phyloP scores from a whole-genome alignment of 345 rosid genomes.

The Trapa bicornis region DNA sequence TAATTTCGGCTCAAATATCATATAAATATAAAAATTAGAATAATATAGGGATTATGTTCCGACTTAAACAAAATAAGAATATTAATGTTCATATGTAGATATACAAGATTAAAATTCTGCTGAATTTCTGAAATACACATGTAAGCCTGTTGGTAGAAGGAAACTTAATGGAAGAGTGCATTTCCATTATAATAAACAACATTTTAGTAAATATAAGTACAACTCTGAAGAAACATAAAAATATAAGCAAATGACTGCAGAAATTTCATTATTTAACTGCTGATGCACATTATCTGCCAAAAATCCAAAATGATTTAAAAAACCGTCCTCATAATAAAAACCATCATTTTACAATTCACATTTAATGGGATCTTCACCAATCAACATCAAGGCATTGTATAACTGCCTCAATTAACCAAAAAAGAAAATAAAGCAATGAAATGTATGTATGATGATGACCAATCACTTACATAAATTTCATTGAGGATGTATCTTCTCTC shows the following conservation, averaged over 20 bases:
- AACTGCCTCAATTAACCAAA: not conserved
- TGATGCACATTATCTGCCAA: not conserved
- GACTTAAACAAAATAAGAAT: not conserved
- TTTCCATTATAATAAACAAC: not conserved
- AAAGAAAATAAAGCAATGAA: not conserved
- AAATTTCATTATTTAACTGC: not conserved
- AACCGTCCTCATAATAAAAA: not conserved
- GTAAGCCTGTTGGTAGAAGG: not conserved
- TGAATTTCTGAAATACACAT: not conserved
- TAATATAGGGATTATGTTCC: not conserved
- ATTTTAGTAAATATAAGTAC: not conserved
- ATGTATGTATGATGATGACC: not conserved
- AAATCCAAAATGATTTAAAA: not conserved
- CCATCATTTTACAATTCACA: not conserved
- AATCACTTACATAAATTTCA: conserved; percentile 75
- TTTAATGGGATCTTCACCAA: not conserved
- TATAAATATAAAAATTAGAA: not conserved
- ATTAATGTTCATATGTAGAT: not conserved
- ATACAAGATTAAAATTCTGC: not conserved
- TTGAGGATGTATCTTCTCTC: conserved; percentile 80
- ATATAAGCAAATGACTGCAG: not conserved
- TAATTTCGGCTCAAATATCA: not conserved
- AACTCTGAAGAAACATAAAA: not conserved
- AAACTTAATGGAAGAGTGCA: no score
- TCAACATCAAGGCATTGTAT: not conserved